Evolutionary conservation across 352 stramenopile genomes (phyloP).

Genomic region (Phytophthora kernoviae): DNA sequence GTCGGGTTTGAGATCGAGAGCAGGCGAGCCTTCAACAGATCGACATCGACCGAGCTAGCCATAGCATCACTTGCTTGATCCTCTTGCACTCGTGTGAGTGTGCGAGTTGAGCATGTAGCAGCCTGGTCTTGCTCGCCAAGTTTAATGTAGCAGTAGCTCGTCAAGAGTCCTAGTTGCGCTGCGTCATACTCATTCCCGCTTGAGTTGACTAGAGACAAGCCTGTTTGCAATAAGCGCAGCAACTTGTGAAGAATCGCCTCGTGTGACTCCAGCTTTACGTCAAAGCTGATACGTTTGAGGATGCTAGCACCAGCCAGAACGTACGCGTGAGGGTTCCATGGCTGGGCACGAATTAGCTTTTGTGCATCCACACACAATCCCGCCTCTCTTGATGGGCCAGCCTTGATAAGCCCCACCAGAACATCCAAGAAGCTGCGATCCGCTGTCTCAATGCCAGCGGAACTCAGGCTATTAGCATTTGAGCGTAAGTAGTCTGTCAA

Average conservation of each 20-base stretch:
- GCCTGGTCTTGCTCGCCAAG: slow-evolving; percentile 29
- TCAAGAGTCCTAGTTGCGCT: slow-evolving; percentile 44
- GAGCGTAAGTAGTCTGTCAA: slow-evolving; percentile 33
- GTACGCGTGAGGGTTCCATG: slow-evolving; percentile 64
- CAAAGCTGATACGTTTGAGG: slow-evolving; percentile 45
- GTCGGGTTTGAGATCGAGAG: slow-evolving; percentile 27
- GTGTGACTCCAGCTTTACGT: slow-evolving; percentile 16
- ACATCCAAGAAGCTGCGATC: slow-evolving; percentile 39
- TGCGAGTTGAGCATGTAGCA: slow-evolving; percentile 19
- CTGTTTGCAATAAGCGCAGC: slow-evolving; percentile 44
- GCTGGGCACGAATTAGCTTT: slow-evolving; percentile 67
- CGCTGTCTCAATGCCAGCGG: slow-evolving; percentile 22
- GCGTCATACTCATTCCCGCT: slow-evolving; percentile 16
- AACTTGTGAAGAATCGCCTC: slow-evolving; percentile 24
- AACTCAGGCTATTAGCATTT: slow-evolving; percentile 1
- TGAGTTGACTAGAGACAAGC: slow-evolving; percentile 32
- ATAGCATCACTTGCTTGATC: slow-evolving; percentile 6
- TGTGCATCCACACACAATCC: slow-evolving; percentile 36
- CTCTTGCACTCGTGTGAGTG: slow-evolving; percentile 29
- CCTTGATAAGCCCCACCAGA: slow-evolving; percentile 43
- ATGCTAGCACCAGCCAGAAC: slow-evolving; percentile 48
- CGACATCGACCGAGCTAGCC: slow-evolving; percentile 7
- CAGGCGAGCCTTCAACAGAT: slow-evolving; percentile 58
- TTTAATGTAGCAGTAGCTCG: slow-evolving; percentile 47
- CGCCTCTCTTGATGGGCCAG: slow-evolving; percentile 13